phyloP scores from a whole-genome alignment of 805 yeast species.

The Yarrowia alimentaria region DNA sequence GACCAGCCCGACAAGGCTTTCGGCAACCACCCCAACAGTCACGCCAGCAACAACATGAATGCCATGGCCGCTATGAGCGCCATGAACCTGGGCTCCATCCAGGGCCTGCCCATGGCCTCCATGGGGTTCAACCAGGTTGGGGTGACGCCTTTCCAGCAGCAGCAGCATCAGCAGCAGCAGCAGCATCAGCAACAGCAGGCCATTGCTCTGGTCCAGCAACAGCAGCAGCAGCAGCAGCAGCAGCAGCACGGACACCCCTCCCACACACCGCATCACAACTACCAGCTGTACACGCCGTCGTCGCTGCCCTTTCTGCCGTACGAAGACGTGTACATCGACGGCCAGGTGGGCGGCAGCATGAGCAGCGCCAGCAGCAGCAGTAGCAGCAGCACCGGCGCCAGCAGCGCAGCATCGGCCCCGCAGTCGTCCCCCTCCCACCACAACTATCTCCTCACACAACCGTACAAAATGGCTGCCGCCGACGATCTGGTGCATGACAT shows the following conservation, averaged over 20 bases:
- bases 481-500: background rate
- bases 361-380: background rate
- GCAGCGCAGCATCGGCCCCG: background rate
- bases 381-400: background rate
- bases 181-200: no score
- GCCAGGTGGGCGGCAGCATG: no score
- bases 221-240: slow-evolving; percentile 1
- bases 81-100: no score
- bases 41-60: no score
- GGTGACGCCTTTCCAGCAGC: no score
- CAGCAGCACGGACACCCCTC: background rate
- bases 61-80: no score
- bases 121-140: no score
- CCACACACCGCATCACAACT: background rate
- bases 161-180: no score
- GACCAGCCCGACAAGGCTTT: no score
- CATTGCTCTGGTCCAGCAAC: no score
- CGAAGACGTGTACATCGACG: slow-evolving; percentile 11
- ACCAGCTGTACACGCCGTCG: slow-evolving; percentile 1
- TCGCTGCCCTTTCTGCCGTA: slow-evolving; percentile 1
- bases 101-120: no score
- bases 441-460: slow-evolving; percentile 11
- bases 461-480: background rate
- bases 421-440: background rate
- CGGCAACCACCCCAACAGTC: no score